Conservation (phyloP, 1,284 basidiomycete genomes). For the Wolfiporia cocos region DNA sequence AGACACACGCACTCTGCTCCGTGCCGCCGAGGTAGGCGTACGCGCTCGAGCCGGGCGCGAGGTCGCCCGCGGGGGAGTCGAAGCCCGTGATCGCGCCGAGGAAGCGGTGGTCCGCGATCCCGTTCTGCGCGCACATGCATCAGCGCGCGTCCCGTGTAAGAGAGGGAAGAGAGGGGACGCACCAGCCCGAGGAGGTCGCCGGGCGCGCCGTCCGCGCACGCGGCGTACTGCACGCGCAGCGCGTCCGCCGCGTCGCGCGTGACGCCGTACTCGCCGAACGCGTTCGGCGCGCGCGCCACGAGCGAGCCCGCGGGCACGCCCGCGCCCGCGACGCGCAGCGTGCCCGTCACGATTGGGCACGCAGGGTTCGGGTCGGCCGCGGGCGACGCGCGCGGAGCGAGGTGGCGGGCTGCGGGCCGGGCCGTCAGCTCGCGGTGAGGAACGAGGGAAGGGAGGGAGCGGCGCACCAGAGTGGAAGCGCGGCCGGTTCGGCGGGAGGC, state of each 20-base stretch:
- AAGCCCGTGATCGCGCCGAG: constrained; percentile 16
- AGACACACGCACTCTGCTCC: constrained; percentile 9
- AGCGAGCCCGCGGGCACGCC: constrained; percentile 4
- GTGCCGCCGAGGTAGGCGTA: constrained; percentile 18
- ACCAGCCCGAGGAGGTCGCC: constrained; percentile 13
- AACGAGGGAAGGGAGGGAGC: not conserved
- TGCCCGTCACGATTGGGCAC: constrained; percentile 11
- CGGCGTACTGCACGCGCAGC: constrained; percentile 10
- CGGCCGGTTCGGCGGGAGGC: constrained; percentile 19
- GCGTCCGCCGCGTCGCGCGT: constrained; percentile 10
- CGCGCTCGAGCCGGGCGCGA: constrained; percentile 10
- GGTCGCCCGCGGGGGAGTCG: constrained; percentile 8
- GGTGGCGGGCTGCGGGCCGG: constrained; percentile 3
- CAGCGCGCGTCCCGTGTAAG: not conserved
- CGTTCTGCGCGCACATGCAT: constrained; percentile 12
- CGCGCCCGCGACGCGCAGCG: constrained; percentile 9
- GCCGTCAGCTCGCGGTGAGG: not conserved
- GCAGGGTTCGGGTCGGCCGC: constrained; percentile 4
- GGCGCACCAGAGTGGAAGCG: constrained; percentile 9
- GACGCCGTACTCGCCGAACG: constrained; percentile 18
- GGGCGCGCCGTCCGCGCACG: constrained; percentile 5
- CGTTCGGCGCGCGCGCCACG: constrained; percentile 11
- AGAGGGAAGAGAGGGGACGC: constrained; percentile 1
- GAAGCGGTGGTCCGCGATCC: constrained; percentile 10
- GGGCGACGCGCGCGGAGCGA: constrained; percentile 12